Percentiles rank a stretch among this genome's conserved stretches.
Evolutionary conservation across 768 basidiomycete species (phyloP).

Genomic region (Lentinula lateritia): DNA sequence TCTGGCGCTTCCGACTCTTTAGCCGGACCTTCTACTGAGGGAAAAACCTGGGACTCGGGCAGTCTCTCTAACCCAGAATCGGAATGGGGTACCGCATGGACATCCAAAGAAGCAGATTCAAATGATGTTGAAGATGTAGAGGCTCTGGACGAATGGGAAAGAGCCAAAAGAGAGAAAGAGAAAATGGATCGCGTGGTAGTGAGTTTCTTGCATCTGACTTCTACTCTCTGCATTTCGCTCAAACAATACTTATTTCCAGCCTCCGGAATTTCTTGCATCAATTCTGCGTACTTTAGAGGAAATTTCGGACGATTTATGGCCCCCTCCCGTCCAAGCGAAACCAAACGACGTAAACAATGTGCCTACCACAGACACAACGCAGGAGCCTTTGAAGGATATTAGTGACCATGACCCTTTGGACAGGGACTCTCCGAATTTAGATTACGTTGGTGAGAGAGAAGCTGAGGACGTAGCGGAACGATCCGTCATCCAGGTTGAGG

Average conservation of each 20-base stretch:
- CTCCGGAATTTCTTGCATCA: conserved; percentile 58
- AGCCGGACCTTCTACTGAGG: conserved; percentile 15
- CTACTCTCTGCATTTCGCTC: conserved; percentile 4
- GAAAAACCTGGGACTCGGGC: conserved; percentile 31
- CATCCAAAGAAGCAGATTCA: conserved; percentile 14
- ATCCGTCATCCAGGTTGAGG: not conserved
- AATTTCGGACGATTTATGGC: conserved; percentile 50
- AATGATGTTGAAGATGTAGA: conserved; percentile 17
- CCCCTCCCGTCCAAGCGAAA: conserved; percentile 15
- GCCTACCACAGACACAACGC: not conserved
- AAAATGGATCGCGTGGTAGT: conserved; percentile 62
- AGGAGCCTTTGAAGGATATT: not conserved
- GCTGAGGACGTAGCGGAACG: not conserved
- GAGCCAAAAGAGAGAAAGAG: conserved; percentile 51
- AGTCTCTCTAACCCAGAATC: conserved; percentile 4
- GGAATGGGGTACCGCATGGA: conserved; percentile 43
- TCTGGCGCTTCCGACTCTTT: conserved; percentile 29
- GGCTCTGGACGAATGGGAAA: conserved; percentile 62
- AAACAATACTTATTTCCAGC: conserved; percentile 33
- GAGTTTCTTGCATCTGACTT: conserved; percentile 23
- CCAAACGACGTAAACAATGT: not conserved
- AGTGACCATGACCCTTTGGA: not conserved
- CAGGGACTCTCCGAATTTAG: not conserved
- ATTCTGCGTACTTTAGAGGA: conserved; percentile 52
- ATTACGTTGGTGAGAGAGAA: not conserved